A percentile compares a stretch with the other conserved stretches of the same genome.
Evolutionary conservation across 495 filamentous ascomycete species (phyloP).

Genomic region (Emericellopsis terricola): DNA sequence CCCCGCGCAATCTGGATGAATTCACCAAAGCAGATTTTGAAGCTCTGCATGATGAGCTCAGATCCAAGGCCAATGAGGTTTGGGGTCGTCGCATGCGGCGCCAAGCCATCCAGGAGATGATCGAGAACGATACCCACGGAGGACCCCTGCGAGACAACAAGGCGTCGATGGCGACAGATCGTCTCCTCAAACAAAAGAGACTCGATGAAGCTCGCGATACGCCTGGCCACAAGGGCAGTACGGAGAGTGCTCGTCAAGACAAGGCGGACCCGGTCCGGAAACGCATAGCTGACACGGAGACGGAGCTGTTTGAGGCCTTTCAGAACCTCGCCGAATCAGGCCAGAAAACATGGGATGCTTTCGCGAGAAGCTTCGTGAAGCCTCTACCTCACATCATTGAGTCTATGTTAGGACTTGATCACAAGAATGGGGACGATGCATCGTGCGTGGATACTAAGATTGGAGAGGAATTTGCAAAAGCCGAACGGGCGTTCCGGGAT

Average conservation of each 20-base stretch:
- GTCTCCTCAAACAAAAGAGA: too few relatives aligned
- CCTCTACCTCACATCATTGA: too few relatives aligned
- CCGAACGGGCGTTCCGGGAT: too few relatives aligned
- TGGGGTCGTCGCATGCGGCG: background rate
- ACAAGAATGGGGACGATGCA: too few relatives aligned
- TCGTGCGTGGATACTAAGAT: too few relatives aligned
- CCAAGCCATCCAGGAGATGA: background rate
- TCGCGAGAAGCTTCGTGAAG: background rate
- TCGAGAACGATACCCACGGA: background rate
- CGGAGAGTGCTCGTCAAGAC: too few relatives aligned
- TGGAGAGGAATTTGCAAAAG: too few relatives aligned
- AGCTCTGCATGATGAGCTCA: slow-evolving; percentile 1
- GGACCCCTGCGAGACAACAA: background rate
- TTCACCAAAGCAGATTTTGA: too few relatives aligned
- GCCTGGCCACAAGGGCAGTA: too few relatives aligned
- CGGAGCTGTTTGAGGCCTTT: background rate
- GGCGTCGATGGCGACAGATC: too few relatives aligned
- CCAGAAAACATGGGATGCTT: slow-evolving; percentile 2
- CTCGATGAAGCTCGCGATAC: too few relatives aligned
- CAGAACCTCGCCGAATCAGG: background rate
- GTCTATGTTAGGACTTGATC: too few relatives aligned
- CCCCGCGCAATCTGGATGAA: slow-evolving; percentile 1
- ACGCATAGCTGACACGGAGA: background rate
- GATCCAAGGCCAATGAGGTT: background rate
- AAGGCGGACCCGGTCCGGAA: background rate